Base-by-base conservation (phyloP, 2,329 filamentous ascomycete genomes). In the Cladosporium oxysporum region DNA sequence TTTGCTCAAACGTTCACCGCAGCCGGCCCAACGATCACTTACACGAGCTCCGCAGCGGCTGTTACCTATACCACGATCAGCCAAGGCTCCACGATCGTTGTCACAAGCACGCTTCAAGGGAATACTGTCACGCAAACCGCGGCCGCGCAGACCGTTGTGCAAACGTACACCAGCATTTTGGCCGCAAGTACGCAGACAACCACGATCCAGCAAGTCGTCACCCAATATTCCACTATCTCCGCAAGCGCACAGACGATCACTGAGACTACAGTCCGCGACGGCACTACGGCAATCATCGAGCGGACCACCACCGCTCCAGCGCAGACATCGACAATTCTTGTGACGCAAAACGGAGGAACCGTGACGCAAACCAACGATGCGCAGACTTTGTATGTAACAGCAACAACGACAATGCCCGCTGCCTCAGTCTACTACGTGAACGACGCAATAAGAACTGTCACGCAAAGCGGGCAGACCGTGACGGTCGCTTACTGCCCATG, bases 401-500 rank as follows among this genome's bases (percentile, higher is more conserved):
- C 62, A 0, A 64, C 62, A 5, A 64, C 62, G 28, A 64, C 62
- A 5, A 58, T 58, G 47, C 57, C 62, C 4, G 62, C 62, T 18
- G 53, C 62, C 6, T 64, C 62, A 8, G 37, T 64, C 11, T 64
- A 58, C 41, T 64, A 58, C 29, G 62, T 64, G 10, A 35, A 64
- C 23, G 26, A 37, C 6, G 52, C 33, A 35, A 55, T n/a, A 50
- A 26, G 59, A 12, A 55, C 44, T 5, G 33, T 37, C 3, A 58
- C 62, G 21, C 26, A 35, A 10, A 37, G 31, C 28, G 62, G 62
- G 3, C 10, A 35, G 41, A 49, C 47, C 3, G 52, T 64, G 53
- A 64, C 62, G 12, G 62, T 64, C 28, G 62, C 62, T 10, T 64
- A 64, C 41, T 64, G 62, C 31, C 62, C 62, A 18, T 64, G 62